Percentiles rank a stretch among this genome's conserved stretches.
Conservation (phyloP, 345 rosid genomes). For the Brassica carinata region DNA sequence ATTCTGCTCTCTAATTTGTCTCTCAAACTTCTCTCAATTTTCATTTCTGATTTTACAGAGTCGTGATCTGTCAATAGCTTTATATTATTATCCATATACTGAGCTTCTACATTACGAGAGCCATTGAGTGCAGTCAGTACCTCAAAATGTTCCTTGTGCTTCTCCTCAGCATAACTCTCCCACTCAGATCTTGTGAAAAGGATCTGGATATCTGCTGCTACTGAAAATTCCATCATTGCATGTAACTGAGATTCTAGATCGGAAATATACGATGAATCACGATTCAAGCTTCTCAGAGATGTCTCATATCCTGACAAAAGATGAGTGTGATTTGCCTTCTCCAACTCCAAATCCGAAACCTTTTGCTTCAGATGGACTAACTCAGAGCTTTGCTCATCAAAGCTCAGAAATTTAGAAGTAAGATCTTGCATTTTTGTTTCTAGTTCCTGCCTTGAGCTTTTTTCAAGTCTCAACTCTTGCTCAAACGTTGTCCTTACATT, state of each 20-base stretch:
- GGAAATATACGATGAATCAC: conserved; percentile 50
- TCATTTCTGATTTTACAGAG: conserved; percentile 51
- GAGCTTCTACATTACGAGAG: conserved; percentile 53
- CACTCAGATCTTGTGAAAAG: conserved; percentile 59
- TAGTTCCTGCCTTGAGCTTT: conserved; percentile 45
- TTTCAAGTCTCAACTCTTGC: conserved; percentile 55
- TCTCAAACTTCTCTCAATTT: conserved; percentile 35
- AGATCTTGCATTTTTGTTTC: conserved; percentile 53
- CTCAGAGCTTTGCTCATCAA: conserved; percentile 60
- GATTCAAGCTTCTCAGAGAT: conserved; percentile 48
- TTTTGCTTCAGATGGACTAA: conserved; percentile 56
- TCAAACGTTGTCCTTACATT: conserved; percentile 48
- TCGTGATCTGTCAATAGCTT: conserved; percentile 51
- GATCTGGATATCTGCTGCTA: conserved; percentile 63
- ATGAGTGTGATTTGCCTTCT: conserved; percentile 51
- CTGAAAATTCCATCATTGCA: conserved; percentile 57
- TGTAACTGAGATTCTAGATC: conserved; percentile 62
- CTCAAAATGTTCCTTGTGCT: conserved; percentile 56
- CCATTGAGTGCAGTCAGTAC: conserved; percentile 48
- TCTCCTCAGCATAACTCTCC: conserved; percentile 53
- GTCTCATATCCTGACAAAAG: conserved; percentile 56
- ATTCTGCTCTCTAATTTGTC: conserved; percentile 47
- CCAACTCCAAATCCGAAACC: conserved; percentile 60
- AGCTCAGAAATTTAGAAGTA: conserved; percentile 54
- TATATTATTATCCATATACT: conserved; percentile 53